phyloP scores from a whole-genome alignment of 2,329 filamentous ascomycete genomes.

The Mycosphaerelloides madeirae region DNA sequence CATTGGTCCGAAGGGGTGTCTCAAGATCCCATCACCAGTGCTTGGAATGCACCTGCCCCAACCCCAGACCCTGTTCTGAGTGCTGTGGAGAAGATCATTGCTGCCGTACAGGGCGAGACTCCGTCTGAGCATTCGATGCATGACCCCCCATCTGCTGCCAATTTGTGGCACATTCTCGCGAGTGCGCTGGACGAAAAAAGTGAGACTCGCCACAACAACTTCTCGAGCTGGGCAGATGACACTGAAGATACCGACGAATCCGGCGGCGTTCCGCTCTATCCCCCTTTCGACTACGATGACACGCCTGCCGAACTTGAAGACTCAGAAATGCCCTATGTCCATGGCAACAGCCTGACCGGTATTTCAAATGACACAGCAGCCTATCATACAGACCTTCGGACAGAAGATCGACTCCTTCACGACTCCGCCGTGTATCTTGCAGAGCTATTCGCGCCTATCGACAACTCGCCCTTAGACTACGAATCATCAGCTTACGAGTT shows the following conservation, averaged over 20 bases:
- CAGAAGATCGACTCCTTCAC: constrained; percentile 6
- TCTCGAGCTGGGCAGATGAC: constrained; percentile 2
- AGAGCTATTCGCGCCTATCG: constrained; percentile 6
- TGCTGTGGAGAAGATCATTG: constrained; percentile 8
- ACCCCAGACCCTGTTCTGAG: no score
- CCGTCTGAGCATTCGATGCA: no score
- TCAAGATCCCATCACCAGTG: constrained; percentile 5
- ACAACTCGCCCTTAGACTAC: constrained; percentile 3
- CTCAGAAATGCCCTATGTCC: constrained; percentile 20
- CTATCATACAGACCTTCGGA: constrained; percentile 3
- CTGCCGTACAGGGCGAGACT: not conserved
- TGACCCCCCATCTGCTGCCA: constrained; percentile 18
- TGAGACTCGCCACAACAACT: not conserved
- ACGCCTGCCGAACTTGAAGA: not conserved
- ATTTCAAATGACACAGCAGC: constrained; percentile 18
- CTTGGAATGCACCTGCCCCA: not conserved
- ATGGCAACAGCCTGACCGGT: constrained; percentile 27
- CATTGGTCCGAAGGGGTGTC: constrained; percentile 15
- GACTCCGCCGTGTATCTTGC: constrained; percentile 20
- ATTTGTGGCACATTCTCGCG: constrained; percentile 26
- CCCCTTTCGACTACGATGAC: not conserved
- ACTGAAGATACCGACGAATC: constrained; percentile 2
- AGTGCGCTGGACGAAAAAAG: not conserved
- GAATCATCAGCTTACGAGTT: constrained; percentile 15
- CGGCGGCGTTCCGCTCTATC: constrained; percentile 3